Conservation (phyloP, 331 rosid genomes). For the Quercus tomentella region DNA sequence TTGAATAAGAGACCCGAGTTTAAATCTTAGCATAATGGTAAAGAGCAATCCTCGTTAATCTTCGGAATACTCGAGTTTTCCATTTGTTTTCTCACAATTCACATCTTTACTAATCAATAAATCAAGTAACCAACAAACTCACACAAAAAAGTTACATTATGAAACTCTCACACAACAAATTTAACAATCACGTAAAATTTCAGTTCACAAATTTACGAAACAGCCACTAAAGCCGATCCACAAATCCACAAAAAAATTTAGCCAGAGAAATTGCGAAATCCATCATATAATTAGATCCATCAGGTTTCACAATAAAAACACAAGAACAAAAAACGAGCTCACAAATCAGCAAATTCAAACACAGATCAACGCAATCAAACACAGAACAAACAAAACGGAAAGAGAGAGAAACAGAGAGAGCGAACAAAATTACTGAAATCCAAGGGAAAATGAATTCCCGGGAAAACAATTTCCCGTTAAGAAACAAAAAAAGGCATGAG, state of each 20-base stretch:
- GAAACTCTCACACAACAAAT: background rate
- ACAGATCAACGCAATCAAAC: background rate
- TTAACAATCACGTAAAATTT: background rate
- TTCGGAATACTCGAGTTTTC: too few species aligned
- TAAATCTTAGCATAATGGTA: too few species aligned
- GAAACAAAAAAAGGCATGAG: background rate
- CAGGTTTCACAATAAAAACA: background rate
- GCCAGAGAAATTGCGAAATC: background rate
- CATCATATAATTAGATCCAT: conserved; percentile 41
- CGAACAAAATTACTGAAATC: background rate
- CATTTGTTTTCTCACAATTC: too few species aligned
- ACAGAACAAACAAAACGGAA: background rate
- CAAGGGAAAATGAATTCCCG: background rate
- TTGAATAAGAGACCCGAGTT: too few species aligned
- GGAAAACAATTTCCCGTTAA: background rate
- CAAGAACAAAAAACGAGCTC: background rate
- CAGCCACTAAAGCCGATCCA: background rate
- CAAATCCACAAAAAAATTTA: background rate
- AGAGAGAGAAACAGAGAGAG: background rate
- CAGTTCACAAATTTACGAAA: background rate
- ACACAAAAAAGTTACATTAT: background rate
- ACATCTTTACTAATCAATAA: background rate
- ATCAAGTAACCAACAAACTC: background rate
- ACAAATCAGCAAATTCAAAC: conserved; percentile 2
- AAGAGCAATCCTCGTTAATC: too few species aligned